Evolutionary conservation across 73 alveolate genomes (phyloP).

Genomic region (Blepharisma japonicum): DNA sequence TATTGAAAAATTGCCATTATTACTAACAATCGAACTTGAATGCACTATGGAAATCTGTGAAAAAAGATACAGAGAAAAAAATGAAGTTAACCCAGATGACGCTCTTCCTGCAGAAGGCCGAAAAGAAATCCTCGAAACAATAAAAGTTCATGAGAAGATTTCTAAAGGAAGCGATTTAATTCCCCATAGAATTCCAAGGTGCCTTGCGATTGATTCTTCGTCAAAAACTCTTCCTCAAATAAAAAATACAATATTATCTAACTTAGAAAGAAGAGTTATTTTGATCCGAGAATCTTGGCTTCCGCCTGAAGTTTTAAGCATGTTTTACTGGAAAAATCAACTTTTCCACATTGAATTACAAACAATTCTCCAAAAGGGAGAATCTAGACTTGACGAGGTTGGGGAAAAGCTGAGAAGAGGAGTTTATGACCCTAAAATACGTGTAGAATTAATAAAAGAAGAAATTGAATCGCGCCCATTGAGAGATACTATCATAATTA

Average conservation of each 20-base stretch:
- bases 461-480: neutral
- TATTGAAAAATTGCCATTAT: neutral
- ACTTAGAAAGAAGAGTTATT: neutral
- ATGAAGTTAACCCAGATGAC: constrained; percentile 5
- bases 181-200: neutral
- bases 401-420: constrained; percentile 22
- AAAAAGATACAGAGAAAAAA: neutral
- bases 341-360: neutral
- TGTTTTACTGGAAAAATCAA: constrained; percentile 15
- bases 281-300: neutral
- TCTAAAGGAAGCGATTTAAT: neutral
- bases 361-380: neutral
- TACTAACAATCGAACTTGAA: constrained; percentile 15
- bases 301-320: neutral
- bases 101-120: neutral
- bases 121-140: neutral
- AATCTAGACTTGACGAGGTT: neutral
- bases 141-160: neutral
- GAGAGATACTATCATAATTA: constrained; percentile 16
- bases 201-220: neutral
- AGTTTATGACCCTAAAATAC: neutral
- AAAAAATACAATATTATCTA: too few relatives aligned
- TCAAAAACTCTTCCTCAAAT: neutral
- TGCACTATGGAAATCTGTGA: neutral
- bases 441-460: neutral